Base-by-base conservation (phyloP, 2,329 filamentous ascomycete species). In the Nigrospora sphaerica region DNA sequence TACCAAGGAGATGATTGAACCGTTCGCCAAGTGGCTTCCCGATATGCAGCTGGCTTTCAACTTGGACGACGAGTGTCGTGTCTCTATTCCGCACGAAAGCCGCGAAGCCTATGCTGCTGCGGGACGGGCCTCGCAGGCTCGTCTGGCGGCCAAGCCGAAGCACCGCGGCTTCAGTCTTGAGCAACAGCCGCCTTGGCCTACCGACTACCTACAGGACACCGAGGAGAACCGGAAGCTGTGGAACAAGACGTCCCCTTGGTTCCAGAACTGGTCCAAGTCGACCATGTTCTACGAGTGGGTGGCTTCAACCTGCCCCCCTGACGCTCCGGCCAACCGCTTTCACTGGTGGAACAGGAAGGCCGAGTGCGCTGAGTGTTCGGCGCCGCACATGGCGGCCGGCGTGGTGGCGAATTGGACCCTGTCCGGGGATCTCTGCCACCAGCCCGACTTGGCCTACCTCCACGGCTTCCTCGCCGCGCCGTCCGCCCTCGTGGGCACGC, bases 31-130 rank as follows among this genome's bases (percentile, higher is more conserved):
- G 45, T 68, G 67, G 53, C 57, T 77, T 12, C 74, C 74, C 1
- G 69, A 77, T 47, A 74, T 78, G 69, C 72, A 77, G 48, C 65
- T 77, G 16, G 72, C 72, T 9, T 73, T 76, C 59, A 77, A 77
- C 49, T 61, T 67, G 9, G 64, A 73, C 46, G 73, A 77, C 55
- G 72, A 76, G 51, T 72, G 73, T 34, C 69, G 73, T 12, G 62
- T 77, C 12, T 62, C 73, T 19, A 62, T 73, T 1, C 63, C 70
- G 4, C 67, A 63, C 54, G 66, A 72, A 34, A 65, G 66, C 13
- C 64, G 72, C 50, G 59, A 68, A 33, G 58, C 57, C 5, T 57
- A 67, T 39, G 56, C 65, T n/a, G 53, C 57, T 5, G 53, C 60
- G 54, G 50, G 54, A 5, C 40, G 49, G 9, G 48, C 42, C 12